Evolutionary conservation across 176 grass and related monocot species (phyloP).

Genomic region (barley (Hordeum vulgare)): MorexV3_pseudomolecules_assembly NC_058519.1:588102581-588103080

Average conservation of each 20-base stretch:
- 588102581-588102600: not conserved
- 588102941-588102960: too few relatives aligned
- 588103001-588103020: too few relatives aligned
- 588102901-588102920: too few relatives aligned
- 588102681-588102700: conserved; percentile 9
- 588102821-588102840: too few relatives aligned
- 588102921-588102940: too few relatives aligned
- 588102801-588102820: too few relatives aligned
- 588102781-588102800: not conserved
- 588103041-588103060: not conserved
- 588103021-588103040: not conserved
- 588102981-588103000: too few relatives aligned
- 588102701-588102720: conserved; percentile 41
- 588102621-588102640: not conserved
- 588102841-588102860: too few relatives aligned
- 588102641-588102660: conserved; percentile 16
- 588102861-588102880: too few relatives aligned
- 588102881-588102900: too few relatives aligned
- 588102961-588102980: too few relatives aligned
- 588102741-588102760: not conserved
- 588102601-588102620: not conserved
- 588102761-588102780: not conserved
- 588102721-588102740: conserved; percentile 37
- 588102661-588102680: not conserved
- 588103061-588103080: not conserved